Evolutionary conservation across 768 basidiomycete genomes (phyloP).

Genomic region (Piloderma croceum): DNA sequence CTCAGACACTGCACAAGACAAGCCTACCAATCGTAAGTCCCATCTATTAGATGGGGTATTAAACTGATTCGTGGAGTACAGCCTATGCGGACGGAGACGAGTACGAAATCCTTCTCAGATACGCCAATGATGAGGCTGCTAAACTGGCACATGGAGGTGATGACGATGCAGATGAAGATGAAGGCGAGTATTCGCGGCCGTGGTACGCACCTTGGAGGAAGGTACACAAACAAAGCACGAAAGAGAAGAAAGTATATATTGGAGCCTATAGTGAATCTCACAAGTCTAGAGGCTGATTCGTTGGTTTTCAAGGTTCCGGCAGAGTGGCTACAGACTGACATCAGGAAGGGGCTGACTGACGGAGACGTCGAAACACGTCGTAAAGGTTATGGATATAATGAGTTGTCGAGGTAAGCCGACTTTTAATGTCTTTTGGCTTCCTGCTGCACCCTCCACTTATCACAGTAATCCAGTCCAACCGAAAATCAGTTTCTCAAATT

Average conservation of each 20-base stretch:
- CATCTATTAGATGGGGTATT: neutral
- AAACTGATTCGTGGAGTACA: neutral
- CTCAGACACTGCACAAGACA: neutral
- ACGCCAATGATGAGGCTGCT: conserved; percentile 26
- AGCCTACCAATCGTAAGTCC: neutral
- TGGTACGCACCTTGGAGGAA: conserved; percentile 47
- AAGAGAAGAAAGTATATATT: conserved; percentile 23
- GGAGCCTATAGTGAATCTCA: neutral
- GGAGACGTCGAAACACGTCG: conserved; percentile 30
- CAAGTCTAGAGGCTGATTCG: neutral
- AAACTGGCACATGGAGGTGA: conserved; percentile 18
- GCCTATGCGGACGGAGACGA: conserved; percentile 21
- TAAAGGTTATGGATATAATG: conserved; percentile 35
- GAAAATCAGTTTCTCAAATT: conserved; percentile 42
- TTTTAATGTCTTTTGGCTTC: neutral
- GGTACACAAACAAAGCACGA: conserved; percentile 20
- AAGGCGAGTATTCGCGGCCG: conserved; percentile 23
- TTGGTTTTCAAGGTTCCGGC: conserved; percentile 25
- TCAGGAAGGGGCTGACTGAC: conserved; percentile 30
- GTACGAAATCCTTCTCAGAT: conserved; percentile 34
- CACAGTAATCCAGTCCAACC: conserved; percentile 20
- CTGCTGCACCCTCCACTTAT: neutral
- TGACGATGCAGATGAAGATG: conserved; percentile 28
- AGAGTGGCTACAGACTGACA: conserved; percentile 38
- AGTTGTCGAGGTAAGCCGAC: conserved; percentile 32